phyloP scores from a whole-genome alignment of 306 rosid species.

The Urtica urens region DNA sequence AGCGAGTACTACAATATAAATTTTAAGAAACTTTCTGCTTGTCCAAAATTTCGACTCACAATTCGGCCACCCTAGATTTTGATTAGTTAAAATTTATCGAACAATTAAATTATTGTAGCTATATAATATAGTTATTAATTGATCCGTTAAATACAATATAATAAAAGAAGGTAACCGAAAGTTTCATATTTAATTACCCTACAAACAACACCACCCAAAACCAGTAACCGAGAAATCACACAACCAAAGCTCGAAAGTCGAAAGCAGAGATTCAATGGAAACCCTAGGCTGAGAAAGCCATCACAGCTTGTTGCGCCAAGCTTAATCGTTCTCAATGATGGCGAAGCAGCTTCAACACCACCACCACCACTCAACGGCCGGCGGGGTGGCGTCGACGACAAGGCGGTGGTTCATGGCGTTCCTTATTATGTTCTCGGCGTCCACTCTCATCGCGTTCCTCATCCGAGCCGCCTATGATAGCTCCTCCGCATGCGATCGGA shows the following conservation, averaged over 20 bases:
- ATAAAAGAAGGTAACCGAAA: too few relatives aligned
- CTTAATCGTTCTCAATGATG: conserved; percentile 2
- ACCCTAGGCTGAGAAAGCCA: conserved; percentile 15
- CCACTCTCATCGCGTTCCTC: conserved; percentile 35
- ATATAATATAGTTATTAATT: too few relatives aligned
- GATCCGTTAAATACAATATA: too few relatives aligned
- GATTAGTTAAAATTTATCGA: too few relatives aligned
- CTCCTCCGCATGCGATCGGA: conserved; percentile 32
- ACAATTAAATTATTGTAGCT: too few relatives aligned
- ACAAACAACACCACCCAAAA: too few relatives aligned
- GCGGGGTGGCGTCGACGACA: conserved; percentile 24
- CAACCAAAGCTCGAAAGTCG: not conserved
- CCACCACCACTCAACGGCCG: conserved; percentile 7
- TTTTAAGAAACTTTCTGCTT: too few relatives aligned
- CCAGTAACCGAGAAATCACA: too few relatives aligned
- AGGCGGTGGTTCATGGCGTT: conserved; percentile 29
- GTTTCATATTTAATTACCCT: too few relatives aligned
- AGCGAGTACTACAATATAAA: too few relatives aligned
- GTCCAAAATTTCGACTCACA: too few relatives aligned
- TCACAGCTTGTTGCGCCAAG: not conserved
- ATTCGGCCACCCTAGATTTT: too few relatives aligned
- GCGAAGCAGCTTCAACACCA: conserved; percentile 16
- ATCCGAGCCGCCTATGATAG: conserved; percentile 45
- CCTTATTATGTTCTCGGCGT: conserved; percentile 24
- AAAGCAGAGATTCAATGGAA: not conserved